Conservation (phyloP, 441 rosid species). For the Eutrema salsugineum region DNA sequence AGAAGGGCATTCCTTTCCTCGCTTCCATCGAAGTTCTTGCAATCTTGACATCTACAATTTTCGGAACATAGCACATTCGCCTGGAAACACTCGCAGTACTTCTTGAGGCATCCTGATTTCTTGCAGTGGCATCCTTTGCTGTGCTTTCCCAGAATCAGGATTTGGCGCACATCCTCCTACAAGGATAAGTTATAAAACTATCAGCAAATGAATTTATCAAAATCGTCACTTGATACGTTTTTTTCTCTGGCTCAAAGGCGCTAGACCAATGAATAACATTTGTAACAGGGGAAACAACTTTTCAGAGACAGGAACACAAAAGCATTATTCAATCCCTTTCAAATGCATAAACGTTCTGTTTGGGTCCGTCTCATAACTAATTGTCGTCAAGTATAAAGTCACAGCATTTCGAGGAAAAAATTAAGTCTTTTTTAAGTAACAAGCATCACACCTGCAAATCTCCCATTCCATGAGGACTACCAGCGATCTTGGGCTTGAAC, state of each 20-base stretch:
- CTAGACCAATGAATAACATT: not conserved
- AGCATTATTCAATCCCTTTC: not conserved
- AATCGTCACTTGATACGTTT: too few relatives aligned
- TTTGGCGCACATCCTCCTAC: slow-evolving; percentile 71
- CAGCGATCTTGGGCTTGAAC: slow-evolving; percentile 92
- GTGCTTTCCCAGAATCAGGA: slow-evolving; percentile 65
- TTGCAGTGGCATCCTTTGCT: slow-evolving; percentile 94
- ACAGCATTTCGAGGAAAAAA: not conserved
- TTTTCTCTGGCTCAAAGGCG: not conserved
- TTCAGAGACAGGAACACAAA: not conserved
- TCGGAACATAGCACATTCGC: slow-evolving; percentile 92
- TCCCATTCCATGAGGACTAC: slow-evolving; percentile 68
- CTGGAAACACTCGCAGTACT: slow-evolving; percentile 96
- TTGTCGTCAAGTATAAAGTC: not conserved
- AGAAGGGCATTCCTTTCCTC: slow-evolving; percentile 72
- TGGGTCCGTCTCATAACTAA: not conserved
- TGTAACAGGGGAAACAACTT: not conserved
- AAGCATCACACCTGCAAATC: slow-evolving; percentile 52
- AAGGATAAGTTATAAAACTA: not conserved
- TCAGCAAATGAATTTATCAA: not conserved
- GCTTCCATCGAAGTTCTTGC: slow-evolving; percentile 95
- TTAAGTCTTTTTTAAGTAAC: not conserved
- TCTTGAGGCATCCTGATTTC: slow-evolving; percentile 94
- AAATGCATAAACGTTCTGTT: not conserved
- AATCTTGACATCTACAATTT: slow-evolving; percentile 90